Base-by-base conservation (phyloP, 495 filamentous ascomycete species). In the Delitschia confertaspora region DNA sequence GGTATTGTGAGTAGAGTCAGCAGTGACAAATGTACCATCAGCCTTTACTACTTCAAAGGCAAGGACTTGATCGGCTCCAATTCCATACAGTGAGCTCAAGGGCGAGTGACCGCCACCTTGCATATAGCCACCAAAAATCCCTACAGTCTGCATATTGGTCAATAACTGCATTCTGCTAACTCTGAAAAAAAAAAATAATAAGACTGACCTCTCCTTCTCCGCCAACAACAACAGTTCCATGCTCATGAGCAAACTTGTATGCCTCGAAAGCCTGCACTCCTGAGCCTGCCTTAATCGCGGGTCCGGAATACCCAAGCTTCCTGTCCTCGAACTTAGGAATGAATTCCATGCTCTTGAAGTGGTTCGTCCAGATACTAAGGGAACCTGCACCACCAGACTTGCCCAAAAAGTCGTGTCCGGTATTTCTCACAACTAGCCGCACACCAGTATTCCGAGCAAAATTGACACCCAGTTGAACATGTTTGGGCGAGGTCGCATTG, bases 401-500 rank as follows among this genome's bases (percentile, higher is more conserved):
- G 2, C 49, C 49, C 1, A 53, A 33, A 18, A 53, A 53, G 23
- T 53, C 49, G 25, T 83, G 80, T 18, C 82, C 81, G 2, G 80
- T 86, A 50, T 83, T 84, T 64, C 80, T 82, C 40, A 83, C 68
- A 0, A 78, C 65, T 2, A 85, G 61, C 21, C 79, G 65, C 0
- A 83, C 45, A 13, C 73, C 71, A 16, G 62, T 64, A 13, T 80
- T 72, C 30, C 74, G 64, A 2, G 78, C 79, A 63, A 82, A 82
- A 58, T 75, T 75, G 20, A 83, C 69, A 0, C 74, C 73, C 6
- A 71, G 62, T 47, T 77, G 73, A 24, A 82, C 60, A 47, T 85
- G 70, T 34, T 65, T 65, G 9, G 71, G 71, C 6, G 57, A 72
- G 23, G 61, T 71, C 1, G 69, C 76, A 22, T 78, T 78, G 32